Percentiles rank a stretch among this genome's conserved stretches.
phyloP scores from a whole-genome alignment of 2,329 filamentous ascomycete species.

The Diplodia mutila region DNA sequence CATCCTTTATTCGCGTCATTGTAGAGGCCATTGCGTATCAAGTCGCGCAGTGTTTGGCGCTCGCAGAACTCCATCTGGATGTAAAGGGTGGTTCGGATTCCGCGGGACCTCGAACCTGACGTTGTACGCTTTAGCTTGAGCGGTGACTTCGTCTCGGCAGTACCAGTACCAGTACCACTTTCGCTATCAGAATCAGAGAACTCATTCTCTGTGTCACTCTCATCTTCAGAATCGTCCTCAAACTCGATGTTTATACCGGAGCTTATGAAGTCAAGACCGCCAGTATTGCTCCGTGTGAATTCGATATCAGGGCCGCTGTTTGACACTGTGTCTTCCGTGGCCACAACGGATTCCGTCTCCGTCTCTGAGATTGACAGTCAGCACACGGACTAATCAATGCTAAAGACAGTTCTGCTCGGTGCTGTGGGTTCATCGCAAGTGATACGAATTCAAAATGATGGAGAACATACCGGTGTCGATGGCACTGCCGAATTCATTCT shows the following conservation, averaged over 20 bases:
- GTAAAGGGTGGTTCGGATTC: slow-evolving; percentile 77
- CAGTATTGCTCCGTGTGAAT: slow-evolving; percentile 70
- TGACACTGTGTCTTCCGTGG: slow-evolving; percentile 36
- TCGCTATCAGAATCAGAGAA: slow-evolving; percentile 51
- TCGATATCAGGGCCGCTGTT: slow-evolving; percentile 46
- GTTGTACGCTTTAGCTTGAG: slow-evolving; percentile 43
- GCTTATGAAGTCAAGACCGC: slow-evolving; percentile 85
- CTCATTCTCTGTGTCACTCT: slow-evolving; percentile 42
- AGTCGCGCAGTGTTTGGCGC: slow-evolving; percentile 84
- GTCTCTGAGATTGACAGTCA: slow-evolving; percentile 29
- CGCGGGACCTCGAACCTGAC: slow-evolving; percentile 52
- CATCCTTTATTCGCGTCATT: slow-evolving; percentile 79
- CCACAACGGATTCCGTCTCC: slow-evolving; percentile 38
- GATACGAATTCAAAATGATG: neutral
- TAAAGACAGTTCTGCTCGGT: neutral
- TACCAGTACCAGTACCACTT: slow-evolving; percentile 42
- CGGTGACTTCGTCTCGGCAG: slow-evolving; percentile 40
- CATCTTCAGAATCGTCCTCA: slow-evolving; percentile 58
- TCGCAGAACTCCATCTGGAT: slow-evolving; percentile 99
- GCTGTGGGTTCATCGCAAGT: neutral
- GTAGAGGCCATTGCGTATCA: slow-evolving; percentile 76
- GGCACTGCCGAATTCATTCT: slow-evolving; percentile 57
- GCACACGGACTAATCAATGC: slow-evolving; percentile 35
- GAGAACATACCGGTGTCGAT: slow-evolving; percentile 20
- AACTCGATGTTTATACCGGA: slow-evolving; percentile 82